Evolutionary conservation across 2,329 filamentous ascomycete genomes (phyloP).

Genomic region (Talaromyces sp.): DNA sequence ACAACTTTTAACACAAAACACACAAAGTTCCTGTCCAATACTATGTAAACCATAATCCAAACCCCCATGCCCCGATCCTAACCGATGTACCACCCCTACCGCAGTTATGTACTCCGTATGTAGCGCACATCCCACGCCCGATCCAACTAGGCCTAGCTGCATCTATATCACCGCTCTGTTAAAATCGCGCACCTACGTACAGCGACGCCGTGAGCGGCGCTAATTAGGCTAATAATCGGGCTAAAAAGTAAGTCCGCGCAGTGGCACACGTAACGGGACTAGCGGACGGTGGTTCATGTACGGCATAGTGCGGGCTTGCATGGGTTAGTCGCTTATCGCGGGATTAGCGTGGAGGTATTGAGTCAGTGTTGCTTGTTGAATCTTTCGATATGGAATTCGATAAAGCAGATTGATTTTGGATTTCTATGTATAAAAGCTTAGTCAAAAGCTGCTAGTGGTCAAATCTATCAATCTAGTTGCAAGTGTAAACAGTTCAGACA

Average conservation of each 20-base stretch:
- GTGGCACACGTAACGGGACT: not conserved
- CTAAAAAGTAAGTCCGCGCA: not conserved
- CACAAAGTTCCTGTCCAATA: too few relatives aligned
- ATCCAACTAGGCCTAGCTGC: constrained; percentile 5
- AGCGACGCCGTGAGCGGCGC: too few relatives aligned
- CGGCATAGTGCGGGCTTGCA: constrained; percentile 1
- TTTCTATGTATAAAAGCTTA: not conserved
- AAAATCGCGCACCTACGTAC: constrained; percentile 1
- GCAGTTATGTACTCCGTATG: not conserved
- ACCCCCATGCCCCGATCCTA: not conserved
- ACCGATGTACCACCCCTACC: not conserved
- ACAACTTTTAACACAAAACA: not conserved
- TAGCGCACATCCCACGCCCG: not conserved
- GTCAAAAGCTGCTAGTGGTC: not conserved
- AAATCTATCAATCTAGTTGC: constrained; percentile 5
- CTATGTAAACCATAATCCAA: too few relatives aligned
- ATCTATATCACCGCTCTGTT: not conserved
- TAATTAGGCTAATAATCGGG: not conserved
- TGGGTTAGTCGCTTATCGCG: not conserved
- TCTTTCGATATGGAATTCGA: not conserved
- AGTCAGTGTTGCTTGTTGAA: not conserved
- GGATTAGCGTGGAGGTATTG: not conserved
- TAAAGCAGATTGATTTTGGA: not conserved
- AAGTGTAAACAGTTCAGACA: constrained; percentile 6
- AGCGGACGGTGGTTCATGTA: not conserved